Evolutionary conservation across 1,284 basidiomycete species (phyloP), one percentile per base, ranked within the genome.

Genomic region (Chalciporus sp.): DNA sequence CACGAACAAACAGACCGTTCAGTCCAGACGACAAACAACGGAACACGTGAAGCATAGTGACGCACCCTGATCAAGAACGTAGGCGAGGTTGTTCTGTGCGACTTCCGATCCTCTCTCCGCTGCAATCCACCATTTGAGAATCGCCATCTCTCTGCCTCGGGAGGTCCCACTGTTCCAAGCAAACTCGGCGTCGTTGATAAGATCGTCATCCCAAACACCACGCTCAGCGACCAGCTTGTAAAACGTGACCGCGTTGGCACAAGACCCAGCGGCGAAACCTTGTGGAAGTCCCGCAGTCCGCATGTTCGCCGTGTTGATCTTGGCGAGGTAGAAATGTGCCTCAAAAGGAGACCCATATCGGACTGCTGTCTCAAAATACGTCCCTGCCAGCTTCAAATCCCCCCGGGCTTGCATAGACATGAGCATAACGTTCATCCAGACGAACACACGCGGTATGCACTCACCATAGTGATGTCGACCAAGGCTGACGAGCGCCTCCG

Each of bases 61-160:
- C 78, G 23, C 52, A 90, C 92, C 90, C 79, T 95, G 91, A 67
- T 98, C 95, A 45, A 99, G 76, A 53, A 96, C 81, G 69, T 88
- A 97, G 0, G 95, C 97, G 10, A 99, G 76, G 65, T 99, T 99
- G 70, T 95, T 98, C 76, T 98, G 95, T 2, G 94, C 96, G 35
- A 88, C 81, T 72, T 99, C 96, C 49, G 84, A 88, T 0, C 97
- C 97, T 59, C 92, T 78, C 74, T 99, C 97, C 5, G 94, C 94
- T 33, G 94, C 90, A 50, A 97, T 82, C 68, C 92, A 95, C 92
- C 95, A 98, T 46, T 90, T 86, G n/a, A 97, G 74, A 74, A 97
- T 83, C 2, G 91, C 90, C 52, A 81, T 76, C 61, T 91, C 86
- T 63, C 81, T 84, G 26, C 82, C 83, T 49, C 82, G 75, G 51